A percentile compares a stretch with the other conserved stretches of the same genome.
phyloP scores from a whole-genome alignment of 78 protist genomes.

The Dictyostelium citrinum region DNA sequence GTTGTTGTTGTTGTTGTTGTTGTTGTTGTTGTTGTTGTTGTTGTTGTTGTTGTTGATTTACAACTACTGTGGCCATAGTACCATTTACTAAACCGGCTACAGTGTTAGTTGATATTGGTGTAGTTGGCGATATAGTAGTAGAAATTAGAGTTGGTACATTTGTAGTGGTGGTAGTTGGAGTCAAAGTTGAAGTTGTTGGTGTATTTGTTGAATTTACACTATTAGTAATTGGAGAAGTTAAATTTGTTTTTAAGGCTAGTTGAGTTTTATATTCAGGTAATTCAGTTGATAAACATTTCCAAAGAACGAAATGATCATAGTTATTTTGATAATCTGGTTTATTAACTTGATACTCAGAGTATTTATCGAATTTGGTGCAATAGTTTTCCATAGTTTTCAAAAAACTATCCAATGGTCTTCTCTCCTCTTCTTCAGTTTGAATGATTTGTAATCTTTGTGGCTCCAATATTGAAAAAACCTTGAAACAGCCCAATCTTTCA shows the following conservation, averaged over 20 bases:
- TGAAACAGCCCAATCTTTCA: conserved; percentile 35
- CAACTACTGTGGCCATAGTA: neutral
- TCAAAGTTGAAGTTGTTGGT: too few relatives aligned
- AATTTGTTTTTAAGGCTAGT: neutral
- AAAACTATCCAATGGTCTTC: neutral
- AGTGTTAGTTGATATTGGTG: neutral
- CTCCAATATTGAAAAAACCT: conserved; percentile 14
- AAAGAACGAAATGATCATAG: neutral
- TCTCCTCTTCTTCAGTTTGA: neutral
- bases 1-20: neutral
- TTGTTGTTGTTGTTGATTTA: neutral
- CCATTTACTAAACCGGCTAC: neutral
- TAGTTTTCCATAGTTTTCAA: neutral
- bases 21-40: neutral
- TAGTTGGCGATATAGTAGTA: neutral
- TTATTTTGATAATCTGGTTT: neutral
- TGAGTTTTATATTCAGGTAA: neutral
- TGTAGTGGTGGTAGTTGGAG: neutral
- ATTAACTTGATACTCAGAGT: neutral
- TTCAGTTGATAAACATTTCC: neutral
- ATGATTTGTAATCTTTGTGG: neutral
- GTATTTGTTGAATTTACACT: neutral
- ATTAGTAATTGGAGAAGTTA: neutral
- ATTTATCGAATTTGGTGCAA: neutral
- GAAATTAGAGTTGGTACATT: neutral